A percentile compares a stretch with the other conserved stretches of the same genome.
phyloP scores from a whole-genome alignment of 805 yeast genomes.

The Saccharomyces cerevisiae region DNA sequence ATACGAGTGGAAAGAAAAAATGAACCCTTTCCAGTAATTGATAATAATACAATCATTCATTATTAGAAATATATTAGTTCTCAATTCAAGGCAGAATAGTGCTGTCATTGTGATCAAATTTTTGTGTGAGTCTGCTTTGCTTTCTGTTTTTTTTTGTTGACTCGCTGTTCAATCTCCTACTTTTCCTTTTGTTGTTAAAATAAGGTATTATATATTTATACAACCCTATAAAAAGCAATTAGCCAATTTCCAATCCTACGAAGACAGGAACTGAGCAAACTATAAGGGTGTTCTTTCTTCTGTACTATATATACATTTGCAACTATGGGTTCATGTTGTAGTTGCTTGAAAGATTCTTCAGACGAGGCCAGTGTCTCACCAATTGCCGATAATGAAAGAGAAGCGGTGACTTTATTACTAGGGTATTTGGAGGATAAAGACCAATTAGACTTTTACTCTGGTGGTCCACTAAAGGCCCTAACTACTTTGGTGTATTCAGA shows the following conservation, averaged over 20 bases:
- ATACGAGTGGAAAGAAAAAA: neutral
- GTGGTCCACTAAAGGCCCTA: conserved; percentile 73
- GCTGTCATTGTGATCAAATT: neutral
- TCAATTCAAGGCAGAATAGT: neutral
- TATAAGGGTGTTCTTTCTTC: neutral
- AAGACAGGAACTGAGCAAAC: neutral
- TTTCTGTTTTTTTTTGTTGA: neutral
- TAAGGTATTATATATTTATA: neutral
- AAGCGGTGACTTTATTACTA: conserved; percentile 83
- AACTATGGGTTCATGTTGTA: conserved; percentile 46
- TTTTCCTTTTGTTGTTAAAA: neutral
- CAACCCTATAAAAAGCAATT: neutral
- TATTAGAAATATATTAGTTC: neutral
- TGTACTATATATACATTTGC: neutral
- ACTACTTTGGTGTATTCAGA: conserved; percentile 91
- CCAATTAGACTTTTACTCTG: conserved; percentile 80
- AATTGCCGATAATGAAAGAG: conserved; percentile 93
- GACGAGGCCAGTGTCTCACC: conserved; percentile 53
- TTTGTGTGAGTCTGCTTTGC: neutral
- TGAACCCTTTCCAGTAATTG: neutral
- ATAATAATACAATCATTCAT: neutral
- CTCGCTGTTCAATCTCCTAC: neutral
- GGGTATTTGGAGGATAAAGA: conserved; percentile 76
- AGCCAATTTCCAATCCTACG: neutral
- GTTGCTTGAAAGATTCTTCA: conserved; percentile 33